phyloP scores from a whole-genome alignment of 2,329 filamentous ascomycete genomes.

The Ophidiomyces ophidiicola region DNA sequence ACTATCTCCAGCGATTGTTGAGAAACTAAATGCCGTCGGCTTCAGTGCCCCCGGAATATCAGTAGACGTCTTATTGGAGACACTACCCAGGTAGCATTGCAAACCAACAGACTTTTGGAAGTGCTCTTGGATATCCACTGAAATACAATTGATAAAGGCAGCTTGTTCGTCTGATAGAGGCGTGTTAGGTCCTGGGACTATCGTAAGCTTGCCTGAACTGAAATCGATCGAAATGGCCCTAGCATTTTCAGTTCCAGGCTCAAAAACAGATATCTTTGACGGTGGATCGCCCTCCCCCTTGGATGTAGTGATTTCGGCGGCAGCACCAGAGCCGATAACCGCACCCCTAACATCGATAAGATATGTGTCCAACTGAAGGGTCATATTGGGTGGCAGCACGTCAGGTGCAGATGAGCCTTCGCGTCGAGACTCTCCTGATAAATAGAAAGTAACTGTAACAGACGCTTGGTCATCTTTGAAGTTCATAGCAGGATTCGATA shows the following conservation, averaged over 20 bases:
- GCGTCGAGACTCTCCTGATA: background rate
- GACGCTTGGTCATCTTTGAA: background rate
- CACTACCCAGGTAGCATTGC: background rate
- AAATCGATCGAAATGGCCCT: background rate
- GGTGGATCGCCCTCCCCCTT: background rate
- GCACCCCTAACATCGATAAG: background rate
- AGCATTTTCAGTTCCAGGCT: background rate
- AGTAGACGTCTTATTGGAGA: background rate
- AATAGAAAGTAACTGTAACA: background rate
- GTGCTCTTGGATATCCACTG: background rate
- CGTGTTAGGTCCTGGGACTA: background rate
- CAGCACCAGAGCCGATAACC: background rate
- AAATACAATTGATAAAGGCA: background rate
- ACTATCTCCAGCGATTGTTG: background rate
- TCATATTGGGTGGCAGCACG: background rate
- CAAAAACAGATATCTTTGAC: background rate
- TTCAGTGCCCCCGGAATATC: background rate
- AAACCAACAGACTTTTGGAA: background rate
- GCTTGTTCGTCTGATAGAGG: background rate
- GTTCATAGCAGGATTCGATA: background rate
- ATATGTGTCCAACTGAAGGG: background rate
- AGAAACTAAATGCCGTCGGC: slow-evolving; percentile 2
- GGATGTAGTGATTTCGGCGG: background rate
- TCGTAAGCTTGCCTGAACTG: background rate
- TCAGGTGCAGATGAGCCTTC: background rate